Conservation (phyloP, 805 yeast genomes). For the Candida chauliodis region DNA sequence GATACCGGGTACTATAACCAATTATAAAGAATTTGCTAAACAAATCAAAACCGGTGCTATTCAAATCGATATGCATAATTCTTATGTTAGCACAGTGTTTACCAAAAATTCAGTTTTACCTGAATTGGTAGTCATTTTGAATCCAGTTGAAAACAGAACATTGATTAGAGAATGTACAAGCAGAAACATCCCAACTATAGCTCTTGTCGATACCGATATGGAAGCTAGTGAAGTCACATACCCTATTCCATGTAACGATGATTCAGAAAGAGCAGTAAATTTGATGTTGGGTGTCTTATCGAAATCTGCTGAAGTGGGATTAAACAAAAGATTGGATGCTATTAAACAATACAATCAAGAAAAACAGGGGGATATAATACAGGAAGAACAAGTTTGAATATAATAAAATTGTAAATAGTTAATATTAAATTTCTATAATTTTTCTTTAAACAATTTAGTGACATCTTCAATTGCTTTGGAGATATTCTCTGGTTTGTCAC, state of each 20-base stretch:
- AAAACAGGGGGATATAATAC: not conserved
- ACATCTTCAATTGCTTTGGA: conserved; percentile 73
- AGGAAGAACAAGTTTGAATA: conserved; percentile 1
- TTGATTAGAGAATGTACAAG: conserved; percentile 78
- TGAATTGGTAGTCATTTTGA: conserved; percentile 79
- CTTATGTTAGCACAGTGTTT: conserved; percentile 58
- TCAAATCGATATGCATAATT: conserved; percentile 74
- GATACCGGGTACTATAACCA: conserved; percentile 94
- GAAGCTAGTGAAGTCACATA: conserved; percentile 89
- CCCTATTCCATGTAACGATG: conserved; percentile 96
- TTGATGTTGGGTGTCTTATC: conserved; percentile 80
- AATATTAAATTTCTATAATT: conserved; percentile 38
- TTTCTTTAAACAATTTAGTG: conserved; percentile 58
- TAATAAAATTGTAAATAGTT: conserved; percentile 2
- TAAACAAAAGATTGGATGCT: conserved; percentile 47
- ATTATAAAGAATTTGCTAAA: conserved; percentile 68
- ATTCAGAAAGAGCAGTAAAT: conserved; percentile 76
- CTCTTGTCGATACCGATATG: conserved; percentile 88
- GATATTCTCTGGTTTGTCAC: conserved; percentile 71
- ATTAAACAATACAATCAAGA: conserved; percentile 11
- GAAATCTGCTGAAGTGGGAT: conserved; percentile 80
- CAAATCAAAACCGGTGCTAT: conserved; percentile 35
- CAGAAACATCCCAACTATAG: conserved; percentile 86
- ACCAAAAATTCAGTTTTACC: conserved; percentile 62
- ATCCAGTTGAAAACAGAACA: conserved; percentile 82